Conservation (phyloP, 2,329 filamentous ascomycete species). For the Thermomyces lanuginosus region DNA sequence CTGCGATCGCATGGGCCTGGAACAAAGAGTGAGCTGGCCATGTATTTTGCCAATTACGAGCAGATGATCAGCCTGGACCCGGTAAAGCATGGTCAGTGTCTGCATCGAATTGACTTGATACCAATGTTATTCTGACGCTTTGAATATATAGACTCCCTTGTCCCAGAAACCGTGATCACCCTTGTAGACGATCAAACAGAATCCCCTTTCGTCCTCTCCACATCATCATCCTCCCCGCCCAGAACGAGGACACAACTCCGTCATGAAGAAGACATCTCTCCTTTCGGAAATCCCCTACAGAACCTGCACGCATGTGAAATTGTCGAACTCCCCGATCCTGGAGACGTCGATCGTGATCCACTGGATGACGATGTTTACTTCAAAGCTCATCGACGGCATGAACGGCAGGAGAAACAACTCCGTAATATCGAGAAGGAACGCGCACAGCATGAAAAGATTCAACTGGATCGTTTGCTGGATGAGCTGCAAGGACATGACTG, state of each 20-base stretch:
- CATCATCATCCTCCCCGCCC: constrained; percentile 4
- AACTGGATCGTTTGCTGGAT: constrained; percentile 54
- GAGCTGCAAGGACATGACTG: constrained; percentile 83
- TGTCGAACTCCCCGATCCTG: constrained; percentile 27
- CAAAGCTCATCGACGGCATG: constrained; percentile 43
- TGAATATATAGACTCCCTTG: constrained; percentile 47
- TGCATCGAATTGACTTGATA: not conserved
- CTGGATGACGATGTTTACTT: constrained; percentile 40
- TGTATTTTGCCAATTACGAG: constrained; percentile 88
- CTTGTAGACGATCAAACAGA: constrained; percentile 44
- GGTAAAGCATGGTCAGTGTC: constrained; percentile 51
- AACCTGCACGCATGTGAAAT: constrained; percentile 24
- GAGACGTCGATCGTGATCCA: constrained; percentile 31
- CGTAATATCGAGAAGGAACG: constrained; percentile 52
- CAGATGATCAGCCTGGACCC: constrained; percentile 77
- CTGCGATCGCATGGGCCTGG: constrained; percentile 71
- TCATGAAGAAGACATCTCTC: constrained; percentile 8
- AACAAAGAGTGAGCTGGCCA: constrained; percentile 75
- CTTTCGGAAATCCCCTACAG: constrained; percentile 22
- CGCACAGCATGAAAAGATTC: constrained; percentile 49
- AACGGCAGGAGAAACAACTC: constrained; percentile 50
- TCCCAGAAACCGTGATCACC: constrained; percentile 55
- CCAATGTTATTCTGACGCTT: not conserved
- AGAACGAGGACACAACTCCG: constrained; percentile 3
- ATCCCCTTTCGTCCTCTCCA: constrained; percentile 13